These are phyloP conservation scores for Begonia masoniana DNA, from an alignment of 306 rosid genomes.

Conservation along the genomic window DNA sequence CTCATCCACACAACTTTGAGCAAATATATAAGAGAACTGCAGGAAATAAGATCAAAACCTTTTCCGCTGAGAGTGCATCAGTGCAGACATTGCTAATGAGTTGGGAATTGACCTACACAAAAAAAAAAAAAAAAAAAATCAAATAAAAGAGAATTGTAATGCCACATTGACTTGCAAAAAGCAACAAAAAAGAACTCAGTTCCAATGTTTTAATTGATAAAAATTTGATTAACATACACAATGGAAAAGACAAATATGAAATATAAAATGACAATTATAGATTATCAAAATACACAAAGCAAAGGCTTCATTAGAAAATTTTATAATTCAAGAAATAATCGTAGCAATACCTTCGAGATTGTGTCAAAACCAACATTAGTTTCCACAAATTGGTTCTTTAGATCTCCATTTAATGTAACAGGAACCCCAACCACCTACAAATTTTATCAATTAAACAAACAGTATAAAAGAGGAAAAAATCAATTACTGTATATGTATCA, in stretches of 20 bases:
- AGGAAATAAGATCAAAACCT: slow-evolving; percentile 31
- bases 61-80: slow-evolving; percentile 97
- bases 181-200: neutral
- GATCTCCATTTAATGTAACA: slow-evolving; percentile 94
- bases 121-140: slow-evolving; percentile 8
- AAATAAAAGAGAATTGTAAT: slow-evolving; percentile 2
- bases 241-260: neutral
- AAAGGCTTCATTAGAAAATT: slow-evolving; percentile 1
- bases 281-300: slow-evolving; percentile 3
- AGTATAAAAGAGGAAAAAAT: neutral
- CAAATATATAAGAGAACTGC: neutral
- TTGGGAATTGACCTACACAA: slow-evolving; percentile 88
- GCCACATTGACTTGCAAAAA: neutral
- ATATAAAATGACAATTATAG: neutral
- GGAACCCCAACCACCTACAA: slow-evolving; percentile 97
- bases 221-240: neutral
- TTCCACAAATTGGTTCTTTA: slow-evolving; percentile 94
- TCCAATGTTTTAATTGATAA: neutral
- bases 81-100: slow-evolving; percentile 95
- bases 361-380: slow-evolving; percentile 95
- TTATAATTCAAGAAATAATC: too few species aligned
- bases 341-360: slow-evolving; percentile 66
- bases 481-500: slow-evolving; percentile 1
- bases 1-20: too few species aligned
- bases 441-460: slow-evolving; percentile 11